These are phyloP conservation scores for Erysiphe pisi DNA, from an alignment of 2,329 filamentous ascomycete species.

Conservation along the genomic window DNA sequence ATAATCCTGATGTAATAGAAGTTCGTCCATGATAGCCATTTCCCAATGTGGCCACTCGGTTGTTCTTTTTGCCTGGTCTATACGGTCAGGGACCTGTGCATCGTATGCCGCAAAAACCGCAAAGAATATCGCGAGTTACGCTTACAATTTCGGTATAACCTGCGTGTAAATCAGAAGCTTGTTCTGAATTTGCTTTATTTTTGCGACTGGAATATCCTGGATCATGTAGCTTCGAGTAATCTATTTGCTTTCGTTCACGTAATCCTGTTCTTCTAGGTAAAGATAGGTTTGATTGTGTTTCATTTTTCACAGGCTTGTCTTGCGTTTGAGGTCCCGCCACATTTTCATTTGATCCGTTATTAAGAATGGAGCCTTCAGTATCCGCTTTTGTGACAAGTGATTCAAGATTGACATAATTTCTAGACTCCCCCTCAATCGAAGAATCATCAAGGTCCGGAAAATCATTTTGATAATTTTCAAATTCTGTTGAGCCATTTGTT, in stretches of 20 bases:
- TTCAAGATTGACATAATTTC: background rate
- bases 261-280: background rate
- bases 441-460: background rate
- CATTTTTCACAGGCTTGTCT: background rate
- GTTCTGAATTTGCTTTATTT: background rate
- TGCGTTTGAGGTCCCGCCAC: background rate
- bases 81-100: background rate
- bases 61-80: background rate
- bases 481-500: background rate
- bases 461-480: no score
- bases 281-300: background rate
- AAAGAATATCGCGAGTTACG: background rate
- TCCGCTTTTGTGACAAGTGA: background rate
- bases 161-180: background rate
- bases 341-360: background rate
- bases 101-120: background rate
- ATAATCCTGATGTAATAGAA: background rate
- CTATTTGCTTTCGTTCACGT: background rate
- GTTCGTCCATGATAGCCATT: constrained; percentile 4
- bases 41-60: background rate
- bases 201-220: background rate
- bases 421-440: background rate
- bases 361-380: background rate
- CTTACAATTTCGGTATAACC: constrained; percentile 14
- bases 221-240: background rate